A percentile compares a stretch with the other conserved stretches of the same genome.
Evolutionary conservation across 106 monocot species (phyloP).

Genomic region (Platanthera zijinensis): DNA sequence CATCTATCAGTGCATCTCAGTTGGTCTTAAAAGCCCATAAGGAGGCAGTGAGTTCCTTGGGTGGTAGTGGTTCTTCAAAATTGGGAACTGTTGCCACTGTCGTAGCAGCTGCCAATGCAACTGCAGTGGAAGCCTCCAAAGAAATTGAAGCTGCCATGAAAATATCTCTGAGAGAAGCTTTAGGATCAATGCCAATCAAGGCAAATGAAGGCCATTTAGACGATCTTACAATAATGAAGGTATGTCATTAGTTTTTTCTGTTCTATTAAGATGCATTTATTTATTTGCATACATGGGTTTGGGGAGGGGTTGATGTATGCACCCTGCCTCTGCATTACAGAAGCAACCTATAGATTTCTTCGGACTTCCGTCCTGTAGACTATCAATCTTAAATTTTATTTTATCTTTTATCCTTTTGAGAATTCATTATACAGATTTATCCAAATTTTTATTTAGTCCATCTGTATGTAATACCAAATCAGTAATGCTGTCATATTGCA

Average conservation of each 20-base stretch:
- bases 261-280: not conserved
- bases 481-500: not conserved
- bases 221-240: constrained; percentile 91
- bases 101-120: constrained; percentile 88
- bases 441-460: not conserved
- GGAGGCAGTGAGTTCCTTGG: constrained; percentile 93
- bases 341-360: not conserved
- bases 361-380: not conserved
- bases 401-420: not conserved
- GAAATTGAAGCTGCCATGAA: constrained; percentile 92
- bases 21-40: constrained; percentile 90
- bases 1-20: constrained; percentile 67
- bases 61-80: constrained; percentile 70
- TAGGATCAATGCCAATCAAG: constrained; percentile 49
- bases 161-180: constrained; percentile 78
- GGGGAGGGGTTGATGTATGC: not conserved
- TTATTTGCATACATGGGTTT: not conserved
- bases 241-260: constrained; percentile 13
- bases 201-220: constrained; percentile 42
- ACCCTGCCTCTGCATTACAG: not conserved
- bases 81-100: constrained; percentile 89
- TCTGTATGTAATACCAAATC: not conserved
- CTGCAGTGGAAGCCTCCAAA: constrained; percentile 79
- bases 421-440: not conserved
- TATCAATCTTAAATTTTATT: not conserved